Conservation (phyloP, 1,139 yeast species). For the Geotrichum bryndzae region DNA sequence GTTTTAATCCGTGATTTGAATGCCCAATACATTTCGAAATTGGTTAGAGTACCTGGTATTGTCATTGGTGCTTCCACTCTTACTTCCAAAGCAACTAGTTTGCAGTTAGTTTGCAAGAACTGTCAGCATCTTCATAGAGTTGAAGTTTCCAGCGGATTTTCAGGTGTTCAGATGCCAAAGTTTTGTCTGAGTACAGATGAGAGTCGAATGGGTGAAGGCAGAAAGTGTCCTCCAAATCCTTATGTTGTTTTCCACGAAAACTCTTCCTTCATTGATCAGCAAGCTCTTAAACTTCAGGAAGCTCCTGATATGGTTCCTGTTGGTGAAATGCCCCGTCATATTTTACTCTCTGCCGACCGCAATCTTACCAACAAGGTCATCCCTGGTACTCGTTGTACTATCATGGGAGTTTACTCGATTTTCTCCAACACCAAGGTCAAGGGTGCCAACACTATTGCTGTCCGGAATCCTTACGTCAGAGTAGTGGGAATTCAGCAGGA, state of each 20-base stretch:
- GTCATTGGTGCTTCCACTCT: constrained; percentile 87
- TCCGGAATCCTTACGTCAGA: constrained; percentile 85
- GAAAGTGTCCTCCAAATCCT: constrained; percentile 80
- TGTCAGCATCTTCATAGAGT: constrained; percentile 77
- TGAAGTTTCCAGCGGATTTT: constrained; percentile 67
- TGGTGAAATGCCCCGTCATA: constrained; percentile 97
- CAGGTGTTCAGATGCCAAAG: constrained; percentile 72
- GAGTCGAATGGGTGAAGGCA: constrained; percentile 46
- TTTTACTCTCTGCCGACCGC: constrained; percentile 81
- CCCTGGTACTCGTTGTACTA: constrained; percentile 92
- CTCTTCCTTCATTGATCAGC: constrained; percentile 89
- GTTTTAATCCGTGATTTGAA: constrained; percentile 76
- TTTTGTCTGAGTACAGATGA: constrained; percentile 52
- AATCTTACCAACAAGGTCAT: constrained; percentile 83
- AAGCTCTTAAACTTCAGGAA: constrained; percentile 86
- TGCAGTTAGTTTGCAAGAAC: constrained; percentile 79
- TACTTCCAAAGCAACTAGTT: constrained; percentile 77
- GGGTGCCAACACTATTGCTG: constrained; percentile 65
- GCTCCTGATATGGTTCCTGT: constrained; percentile 98
- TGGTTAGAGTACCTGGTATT: constrained; percentile 89
- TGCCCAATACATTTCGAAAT: constrained; percentile 81
- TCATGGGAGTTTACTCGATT: constrained; percentile 87
- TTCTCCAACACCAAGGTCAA: constrained; percentile 62
- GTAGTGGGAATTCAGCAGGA: constrained; percentile 84
- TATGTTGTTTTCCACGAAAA: constrained; percentile 90